Conservation (phyloP, 1,284 basidiomycete species). For the Athelia psychrophila region DNA sequence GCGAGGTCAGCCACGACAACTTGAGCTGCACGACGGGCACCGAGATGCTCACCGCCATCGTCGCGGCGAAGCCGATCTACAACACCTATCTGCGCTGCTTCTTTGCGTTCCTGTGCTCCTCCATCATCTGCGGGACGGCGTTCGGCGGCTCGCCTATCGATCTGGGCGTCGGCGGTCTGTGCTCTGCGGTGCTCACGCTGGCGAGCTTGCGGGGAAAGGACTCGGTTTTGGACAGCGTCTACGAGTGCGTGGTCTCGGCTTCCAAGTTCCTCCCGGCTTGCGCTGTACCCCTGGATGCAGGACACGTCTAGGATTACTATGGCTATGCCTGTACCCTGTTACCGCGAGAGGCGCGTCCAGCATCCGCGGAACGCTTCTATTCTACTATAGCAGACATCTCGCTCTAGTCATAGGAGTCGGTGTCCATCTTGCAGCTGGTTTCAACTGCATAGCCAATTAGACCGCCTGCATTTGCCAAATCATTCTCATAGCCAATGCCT, state of each 20-base stretch:
- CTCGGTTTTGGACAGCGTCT: conserved; percentile 84
- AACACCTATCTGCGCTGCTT: conserved; percentile 59
- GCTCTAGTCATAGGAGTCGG: conserved; percentile 78
- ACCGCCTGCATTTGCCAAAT: conserved; percentile 39
- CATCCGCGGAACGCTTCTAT: conserved; percentile 60
- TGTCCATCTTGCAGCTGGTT: conserved; percentile 79
- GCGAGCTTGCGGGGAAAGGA: conserved; percentile 74
- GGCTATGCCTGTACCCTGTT: conserved; percentile 81
- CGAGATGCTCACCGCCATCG: conserved; percentile 52
- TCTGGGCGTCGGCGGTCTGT: conserved; percentile 75
- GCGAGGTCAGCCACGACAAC: conserved; percentile 75
- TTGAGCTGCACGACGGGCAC: conserved; percentile 66
- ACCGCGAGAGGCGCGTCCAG: conserved; percentile 72
- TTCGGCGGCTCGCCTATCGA: conserved; percentile 84
- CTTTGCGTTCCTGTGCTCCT: conserved; percentile 71
- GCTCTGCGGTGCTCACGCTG: conserved; percentile 70
- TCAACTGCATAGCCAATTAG: conserved; percentile 72
- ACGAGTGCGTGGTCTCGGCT: conserved; percentile 67
- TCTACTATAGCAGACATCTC: conserved; percentile 86
- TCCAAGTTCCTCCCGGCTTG: background rate
- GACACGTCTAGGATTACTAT: conserved; percentile 63
- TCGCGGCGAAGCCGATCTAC: conserved; percentile 63
- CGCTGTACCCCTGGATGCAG: too few species aligned
- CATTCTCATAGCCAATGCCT: conserved; percentile 1
- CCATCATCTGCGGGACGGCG: conserved; percentile 75